Evolutionary conservation across 2,329 filamentous ascomycete species (phyloP).

Genomic region (Neonectria neomacrospora): DNA sequence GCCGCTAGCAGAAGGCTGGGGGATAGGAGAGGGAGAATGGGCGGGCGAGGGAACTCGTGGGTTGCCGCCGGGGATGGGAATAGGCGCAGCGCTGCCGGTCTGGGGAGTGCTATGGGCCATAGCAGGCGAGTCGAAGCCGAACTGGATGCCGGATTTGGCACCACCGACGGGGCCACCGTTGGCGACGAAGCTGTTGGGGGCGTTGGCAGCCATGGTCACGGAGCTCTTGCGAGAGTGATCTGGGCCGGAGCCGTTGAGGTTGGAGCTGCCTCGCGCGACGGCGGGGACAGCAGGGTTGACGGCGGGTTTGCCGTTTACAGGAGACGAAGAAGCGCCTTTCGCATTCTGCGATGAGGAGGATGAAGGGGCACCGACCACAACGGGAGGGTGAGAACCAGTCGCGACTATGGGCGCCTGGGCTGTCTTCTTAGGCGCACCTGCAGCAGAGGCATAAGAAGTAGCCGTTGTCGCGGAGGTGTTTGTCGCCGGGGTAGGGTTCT

Average conservation of each 20-base stretch:
- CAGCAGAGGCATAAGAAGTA: conserved; percentile 75
- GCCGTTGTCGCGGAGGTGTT: conserved; percentile 67
- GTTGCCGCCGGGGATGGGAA: conserved; percentile 70
- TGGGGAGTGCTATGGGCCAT: conserved; percentile 75
- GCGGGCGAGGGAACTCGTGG: conserved; percentile 85
- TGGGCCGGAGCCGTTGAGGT: conserved; percentile 74
- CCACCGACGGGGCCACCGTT: conserved; percentile 75
- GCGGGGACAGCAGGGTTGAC: conserved; percentile 76
- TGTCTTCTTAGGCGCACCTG: conserved; percentile 71
- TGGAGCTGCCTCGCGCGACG: conserved; percentile 71
- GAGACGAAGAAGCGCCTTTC: conserved; percentile 75
- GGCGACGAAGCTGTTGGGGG: conserved; percentile 77
- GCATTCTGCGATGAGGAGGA: conserved; percentile 64
- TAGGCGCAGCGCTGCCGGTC: conserved; percentile 64
- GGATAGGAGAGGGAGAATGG: conserved; percentile 92
- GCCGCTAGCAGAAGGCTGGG: conserved; percentile 84
- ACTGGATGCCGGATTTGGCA: conserved; percentile 77
- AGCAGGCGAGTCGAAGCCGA: conserved; percentile 80
- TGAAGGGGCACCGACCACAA: conserved; percentile 66
- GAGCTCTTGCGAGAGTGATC: conserved; percentile 89
- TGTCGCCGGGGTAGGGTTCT: conserved; percentile 66
- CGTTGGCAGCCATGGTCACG: conserved; percentile 89
- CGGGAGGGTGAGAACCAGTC: conserved; percentile 64
- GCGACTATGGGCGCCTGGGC: conserved; percentile 69
- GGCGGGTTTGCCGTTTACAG: conserved; percentile 85